Percentiles rank a stretch among this genome's conserved stretches.
Conservation (phyloP, 164 flowering plant genomes). For the Aristolochia contorta region DNA sequence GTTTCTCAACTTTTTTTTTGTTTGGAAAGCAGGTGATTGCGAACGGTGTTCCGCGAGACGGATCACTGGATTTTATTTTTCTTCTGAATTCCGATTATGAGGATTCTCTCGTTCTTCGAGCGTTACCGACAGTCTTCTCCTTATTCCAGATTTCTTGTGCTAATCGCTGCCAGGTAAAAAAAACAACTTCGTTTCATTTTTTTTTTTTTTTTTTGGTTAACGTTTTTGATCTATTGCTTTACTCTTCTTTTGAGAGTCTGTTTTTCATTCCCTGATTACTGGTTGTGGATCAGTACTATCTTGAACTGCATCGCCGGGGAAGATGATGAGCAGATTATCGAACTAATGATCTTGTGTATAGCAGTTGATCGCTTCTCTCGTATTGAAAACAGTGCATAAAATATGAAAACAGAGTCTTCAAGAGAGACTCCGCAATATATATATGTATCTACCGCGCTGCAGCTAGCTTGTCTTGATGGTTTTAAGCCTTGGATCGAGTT, state of each 20-base stretch:
- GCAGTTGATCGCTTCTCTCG: no score
- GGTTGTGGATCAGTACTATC: background rate
- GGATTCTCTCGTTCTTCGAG: constrained; percentile 6
- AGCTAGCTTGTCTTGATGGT: background rate
- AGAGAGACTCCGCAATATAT: background rate
- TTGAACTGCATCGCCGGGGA: background rate
- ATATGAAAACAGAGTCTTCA: no score
- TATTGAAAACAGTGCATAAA: no score
- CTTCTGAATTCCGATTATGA: background rate
- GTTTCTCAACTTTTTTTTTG: background rate
- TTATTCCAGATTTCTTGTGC: constrained; percentile 4
- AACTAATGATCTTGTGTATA: background rate
- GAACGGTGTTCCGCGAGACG: background rate
- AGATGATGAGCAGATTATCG: background rate
- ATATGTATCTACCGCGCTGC: background rate
- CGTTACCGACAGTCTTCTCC: constrained; percentile 1
- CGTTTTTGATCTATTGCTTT: background rate
- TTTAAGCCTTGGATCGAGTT: background rate
- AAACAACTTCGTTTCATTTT: background rate
- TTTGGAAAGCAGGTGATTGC: background rate
- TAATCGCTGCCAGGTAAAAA: constrained; percentile 7
- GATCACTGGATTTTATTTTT: no score
- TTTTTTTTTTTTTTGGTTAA: background rate
- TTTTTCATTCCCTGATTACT: background rate
- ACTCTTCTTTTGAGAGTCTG: background rate